Conservation (phyloP, 495 filamentous ascomycete species). For the Massariosphaeria phaeospora region DNA sequence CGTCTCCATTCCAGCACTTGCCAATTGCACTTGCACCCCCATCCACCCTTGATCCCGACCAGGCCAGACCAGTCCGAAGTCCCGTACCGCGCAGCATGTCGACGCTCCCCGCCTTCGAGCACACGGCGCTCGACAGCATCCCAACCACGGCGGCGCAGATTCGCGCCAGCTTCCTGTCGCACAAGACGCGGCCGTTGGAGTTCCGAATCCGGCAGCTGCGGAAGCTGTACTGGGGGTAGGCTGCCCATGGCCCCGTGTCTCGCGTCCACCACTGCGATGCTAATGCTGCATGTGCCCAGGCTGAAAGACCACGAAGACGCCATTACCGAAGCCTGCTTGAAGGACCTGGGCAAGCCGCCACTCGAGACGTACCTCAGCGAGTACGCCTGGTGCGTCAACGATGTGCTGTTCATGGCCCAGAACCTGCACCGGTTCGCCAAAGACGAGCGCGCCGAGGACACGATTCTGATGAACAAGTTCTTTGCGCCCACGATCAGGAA, state of each 20-base stretch:
- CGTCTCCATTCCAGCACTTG: too few relatives aligned
- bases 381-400: slow-evolving; percentile 66
- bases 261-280: background rate
- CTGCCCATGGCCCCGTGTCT: background rate
- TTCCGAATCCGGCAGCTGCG: slow-evolving; percentile 81
- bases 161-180: slow-evolving; percentile 62
- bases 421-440: slow-evolving; percentile 76
- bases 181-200: slow-evolving; percentile 74
- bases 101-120: slow-evolving; percentile 50
- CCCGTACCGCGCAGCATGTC: slow-evolving; percentile 32
- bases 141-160: slow-evolving; percentile 52
- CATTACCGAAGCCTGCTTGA: slow-evolving; percentile 62
- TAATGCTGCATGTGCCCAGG: slow-evolving; percentile 37
- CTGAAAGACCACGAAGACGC: slow-evolving; percentile 68
- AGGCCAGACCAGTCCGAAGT: too few relatives aligned
- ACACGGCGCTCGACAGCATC: slow-evolving; percentile 64
- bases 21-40: too few relatives aligned
- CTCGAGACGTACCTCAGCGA: slow-evolving; percentile 71
- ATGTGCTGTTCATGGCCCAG: slow-evolving; percentile 68
- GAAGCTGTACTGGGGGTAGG: slow-evolving; percentile 86
- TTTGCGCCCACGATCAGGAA: slow-evolving; percentile 75
- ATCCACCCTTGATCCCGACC: too few relatives aligned
- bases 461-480: slow-evolving; percentile 58
- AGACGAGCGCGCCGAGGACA: slow-evolving; percentile 70
- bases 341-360: slow-evolving; percentile 67